Conservation (phyloP, 2,329 filamentous ascomycete species). For the Lomentospora prolificans region DNA sequence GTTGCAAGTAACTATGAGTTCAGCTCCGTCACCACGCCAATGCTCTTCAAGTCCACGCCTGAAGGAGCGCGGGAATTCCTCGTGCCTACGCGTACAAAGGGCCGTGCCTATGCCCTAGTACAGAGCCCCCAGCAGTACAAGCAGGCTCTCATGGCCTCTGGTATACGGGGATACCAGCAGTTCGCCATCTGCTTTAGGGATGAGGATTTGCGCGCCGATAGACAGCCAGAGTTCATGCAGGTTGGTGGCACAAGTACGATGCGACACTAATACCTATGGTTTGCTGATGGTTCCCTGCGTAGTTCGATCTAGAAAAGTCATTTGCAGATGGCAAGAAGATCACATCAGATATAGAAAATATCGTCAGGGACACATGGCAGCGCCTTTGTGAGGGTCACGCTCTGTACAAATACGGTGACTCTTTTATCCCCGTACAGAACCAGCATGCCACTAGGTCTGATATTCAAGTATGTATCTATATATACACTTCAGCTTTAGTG, state of each 20-base stretch:
- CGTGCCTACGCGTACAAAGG: slow-evolving; percentile 70
- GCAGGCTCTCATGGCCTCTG: slow-evolving; percentile 91
- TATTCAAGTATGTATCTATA: background rate
- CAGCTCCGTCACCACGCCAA: slow-evolving; percentile 77
- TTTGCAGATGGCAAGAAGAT: slow-evolving; percentile 67
- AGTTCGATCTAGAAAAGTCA: slow-evolving; percentile 90
- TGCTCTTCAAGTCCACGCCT: slow-evolving; percentile 94
- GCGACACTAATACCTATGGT: background rate
- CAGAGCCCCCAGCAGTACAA: slow-evolving; percentile 99
- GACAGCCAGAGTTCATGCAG: slow-evolving; percentile 95
- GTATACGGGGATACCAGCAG: slow-evolving; percentile 75
- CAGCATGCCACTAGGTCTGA: slow-evolving; percentile 4
- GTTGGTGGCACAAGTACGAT: slow-evolving; percentile 25
- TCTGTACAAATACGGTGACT: slow-evolving; percentile 20
- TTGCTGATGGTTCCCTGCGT: slow-evolving; percentile 3
- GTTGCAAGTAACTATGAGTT: slow-evolving; percentile 50
- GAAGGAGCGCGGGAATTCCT: slow-evolving; percentile 93
- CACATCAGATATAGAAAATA: slow-evolving; percentile 42
- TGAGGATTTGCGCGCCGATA: slow-evolving; percentile 82
- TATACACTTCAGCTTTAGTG: background rate
- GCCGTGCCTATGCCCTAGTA: slow-evolving; percentile 78
- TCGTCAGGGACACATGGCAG: slow-evolving; percentile 6
- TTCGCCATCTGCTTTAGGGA: slow-evolving; percentile 93
- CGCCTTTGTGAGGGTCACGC: slow-evolving; percentile 25
- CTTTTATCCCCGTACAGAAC: slow-evolving; percentile 18